Evolutionary conservation across 805 yeast genomes (phyloP).

Genomic region (Brettanomyces bruxellensis): DNA sequence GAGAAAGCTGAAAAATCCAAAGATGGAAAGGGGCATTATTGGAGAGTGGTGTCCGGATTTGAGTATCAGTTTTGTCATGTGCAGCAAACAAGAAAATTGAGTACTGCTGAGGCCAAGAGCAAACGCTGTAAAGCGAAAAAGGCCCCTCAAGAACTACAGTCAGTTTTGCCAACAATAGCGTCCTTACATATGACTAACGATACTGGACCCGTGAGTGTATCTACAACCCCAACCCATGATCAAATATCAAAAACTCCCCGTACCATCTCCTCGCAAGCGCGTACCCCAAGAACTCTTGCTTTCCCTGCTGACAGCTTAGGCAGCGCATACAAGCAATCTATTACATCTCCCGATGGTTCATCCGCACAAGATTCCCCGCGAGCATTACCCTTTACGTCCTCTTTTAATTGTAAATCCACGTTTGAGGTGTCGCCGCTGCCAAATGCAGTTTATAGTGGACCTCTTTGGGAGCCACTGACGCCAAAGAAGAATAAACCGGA

Average conservation of each 20-base stretch:
- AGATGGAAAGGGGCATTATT: slow-evolving; percentile 86
- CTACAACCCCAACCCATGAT: background rate
- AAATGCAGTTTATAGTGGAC: slow-evolving; percentile 47
- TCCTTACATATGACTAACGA: background rate
- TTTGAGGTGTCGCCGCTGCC: slow-evolving; percentile 55
- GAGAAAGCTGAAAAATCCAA: slow-evolving; percentile 84
- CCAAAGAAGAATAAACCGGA: slow-evolving; percentile 28
- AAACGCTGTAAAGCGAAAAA: background rate
- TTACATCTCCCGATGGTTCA: slow-evolving; percentile 29
- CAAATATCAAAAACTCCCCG: background rate
- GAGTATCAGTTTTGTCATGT: slow-evolving; percentile 73
- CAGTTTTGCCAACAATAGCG: background rate
- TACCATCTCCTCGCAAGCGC: background rate
- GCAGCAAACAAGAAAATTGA: slow-evolving; percentile 34
- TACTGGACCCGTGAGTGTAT: background rate
- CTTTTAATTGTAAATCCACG: slow-evolving; percentile 58
- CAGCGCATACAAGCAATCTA: slow-evolving; percentile 21
- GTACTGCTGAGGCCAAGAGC: background rate
- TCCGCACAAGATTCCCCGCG: slow-evolving; percentile 17
- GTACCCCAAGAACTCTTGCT: slow-evolving; percentile 9
- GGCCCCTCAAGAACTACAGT: background rate
- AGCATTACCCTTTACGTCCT: slow-evolving; percentile 45
- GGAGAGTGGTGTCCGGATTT: slow-evolving; percentile 81
- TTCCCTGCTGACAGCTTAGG: slow-evolving; percentile 30
- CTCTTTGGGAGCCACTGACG: slow-evolving; percentile 55